A percentile compares a stretch with the other conserved stretches of the same genome.
These are phyloP conservation scores for Brachypodium distachyon DNA, from an alignment of 202 grass and related monocot species.

Conservation along the genomic window DNA sequence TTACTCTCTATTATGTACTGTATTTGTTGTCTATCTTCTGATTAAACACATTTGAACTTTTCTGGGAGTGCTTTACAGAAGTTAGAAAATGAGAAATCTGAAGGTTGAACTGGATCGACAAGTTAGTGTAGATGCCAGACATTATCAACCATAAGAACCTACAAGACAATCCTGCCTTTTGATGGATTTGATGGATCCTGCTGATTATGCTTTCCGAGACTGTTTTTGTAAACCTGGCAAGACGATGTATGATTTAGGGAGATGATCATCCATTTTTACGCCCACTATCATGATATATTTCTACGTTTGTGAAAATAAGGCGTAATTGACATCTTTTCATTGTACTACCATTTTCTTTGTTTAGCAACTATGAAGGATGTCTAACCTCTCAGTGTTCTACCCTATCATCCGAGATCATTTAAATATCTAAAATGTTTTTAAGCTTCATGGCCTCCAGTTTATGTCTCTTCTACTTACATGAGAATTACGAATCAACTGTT, in stretches of 20 bases:
- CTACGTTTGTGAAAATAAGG: background rate
- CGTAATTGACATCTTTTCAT: too few species aligned
- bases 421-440: background rate
- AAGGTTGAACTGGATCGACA: slow-evolving; percentile 7
- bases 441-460: background rate
- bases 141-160: background rate
- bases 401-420: background rate
- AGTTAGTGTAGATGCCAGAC: background rate
- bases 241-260: background rate
- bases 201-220: background rate
- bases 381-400: background rate
- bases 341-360: too few species aligned
- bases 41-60: background rate
- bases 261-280: background rate
- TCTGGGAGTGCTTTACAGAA: slow-evolving; percentile 10
- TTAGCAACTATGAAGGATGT: too few species aligned
- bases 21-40: background rate
- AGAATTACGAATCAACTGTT: background rate
- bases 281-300: background rate
- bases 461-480: background rate
- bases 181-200: background rate
- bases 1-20: background rate
- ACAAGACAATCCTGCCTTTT: background rate
- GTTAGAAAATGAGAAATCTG: slow-evolving; percentile 25
- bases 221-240: slow-evolving; percentile 6